Base-by-base conservation (phyloP, 2,329 filamentous ascomycete genomes). In the Trichophyton simii region DNA sequence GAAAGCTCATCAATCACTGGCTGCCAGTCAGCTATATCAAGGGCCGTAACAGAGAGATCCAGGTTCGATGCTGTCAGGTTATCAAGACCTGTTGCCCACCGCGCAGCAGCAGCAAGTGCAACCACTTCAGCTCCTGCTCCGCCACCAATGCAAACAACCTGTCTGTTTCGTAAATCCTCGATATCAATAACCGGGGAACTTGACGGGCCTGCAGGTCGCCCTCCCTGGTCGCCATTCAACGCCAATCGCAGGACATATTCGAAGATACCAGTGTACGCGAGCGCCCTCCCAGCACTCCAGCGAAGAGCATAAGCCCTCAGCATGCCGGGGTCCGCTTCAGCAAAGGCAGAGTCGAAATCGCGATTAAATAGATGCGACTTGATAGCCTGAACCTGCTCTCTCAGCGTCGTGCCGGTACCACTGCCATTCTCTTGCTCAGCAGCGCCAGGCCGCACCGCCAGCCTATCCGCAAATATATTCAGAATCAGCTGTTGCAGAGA, bases 321-420 rank as follows among this genome's bases (percentile, higher is more conserved):
- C 67, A 87, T 82, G 52, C 87, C 83, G 61, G 83, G 80, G 54
- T 79, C 80, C 0, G 84, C 85, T 46, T 75, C 74, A 1, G 73
- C 68, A 75, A 97, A 99, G 0, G 92, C 92, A 15, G 79, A 76
- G 11, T 80, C 80, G 74, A 97, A 97, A 72, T 97, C 89, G 36
- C 94, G 84, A 62, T 88, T 85, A 72, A 87, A 97, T 7, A 99
- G 80, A 65, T 92, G 89, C 6, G 85, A 80, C 73, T 97, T 99
- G 64, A 97, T 83, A 59, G 86, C 83, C 70, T 96, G 92, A 20
- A 97, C 80, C 2, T 85, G 73, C 0, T 78, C 69, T 34, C 78
- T 75, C 9, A 82, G 74, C 58, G 79, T 72, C 57, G 85, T 78
- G 15, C 54, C 62, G 70, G 59, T 0, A 7, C 74, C 68, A 13